These are phyloP conservation scores for Spongispora temasekensis DNA, from an alignment of 1,284 basidiomycete species.

Conservation along the genomic window DNA sequence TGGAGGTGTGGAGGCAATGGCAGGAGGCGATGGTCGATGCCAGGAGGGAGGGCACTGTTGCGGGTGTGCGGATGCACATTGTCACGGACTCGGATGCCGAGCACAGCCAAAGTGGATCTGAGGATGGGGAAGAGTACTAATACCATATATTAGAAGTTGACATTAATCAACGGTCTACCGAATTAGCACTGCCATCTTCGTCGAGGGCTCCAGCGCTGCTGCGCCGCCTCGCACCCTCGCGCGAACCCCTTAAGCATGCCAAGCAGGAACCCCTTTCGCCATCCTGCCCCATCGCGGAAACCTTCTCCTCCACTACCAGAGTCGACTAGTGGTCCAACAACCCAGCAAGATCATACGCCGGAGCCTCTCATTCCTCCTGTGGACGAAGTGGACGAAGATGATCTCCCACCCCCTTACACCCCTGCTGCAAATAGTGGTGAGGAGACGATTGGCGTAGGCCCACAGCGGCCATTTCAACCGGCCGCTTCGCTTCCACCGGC, in stretches of 20 bases:
- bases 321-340: not conserved
- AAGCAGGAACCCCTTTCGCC: conserved; percentile 23
- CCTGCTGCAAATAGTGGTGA: conserved; percentile 61
- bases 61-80: conserved; percentile 4
- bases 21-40: not conserved
- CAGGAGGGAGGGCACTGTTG: not conserved
- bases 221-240: no score
- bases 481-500: no score
- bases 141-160: no score
- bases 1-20: conserved; percentile 15
- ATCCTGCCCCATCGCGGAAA: conserved; percentile 8
- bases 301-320: conserved; percentile 13
- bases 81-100: not conserved
- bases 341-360: no score
- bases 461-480: conserved; percentile 61
- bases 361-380: no score
- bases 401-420: conserved; percentile 69
- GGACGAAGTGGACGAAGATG: conserved; percentile 63
- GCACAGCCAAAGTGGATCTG: no score
- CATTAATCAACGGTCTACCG: no score
- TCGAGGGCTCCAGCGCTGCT: no score
- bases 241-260: no score
- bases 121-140: not conserved
- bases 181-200: no score
- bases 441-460: conserved; percentile 60